Evolutionary conservation across 2,329 filamentous ascomycete species (phyloP), one percentile per base, ranked within the genome.

Genomic region (Talaromyces piceae): DNA sequence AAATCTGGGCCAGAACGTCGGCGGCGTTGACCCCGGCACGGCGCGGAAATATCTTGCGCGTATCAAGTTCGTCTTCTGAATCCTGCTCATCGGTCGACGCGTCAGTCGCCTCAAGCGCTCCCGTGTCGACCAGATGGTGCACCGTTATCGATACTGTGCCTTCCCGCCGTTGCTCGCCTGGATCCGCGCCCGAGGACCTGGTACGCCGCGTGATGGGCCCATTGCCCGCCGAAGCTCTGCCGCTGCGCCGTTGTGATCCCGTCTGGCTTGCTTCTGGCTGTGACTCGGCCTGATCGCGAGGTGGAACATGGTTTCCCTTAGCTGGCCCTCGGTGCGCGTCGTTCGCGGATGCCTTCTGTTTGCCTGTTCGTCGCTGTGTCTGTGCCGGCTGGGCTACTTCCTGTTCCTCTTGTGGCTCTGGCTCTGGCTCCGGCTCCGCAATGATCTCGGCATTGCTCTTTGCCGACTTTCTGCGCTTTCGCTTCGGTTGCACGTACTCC

Each of bases 1-100:
- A 74, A 48, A 75, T 63, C 63, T 79, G 68, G 56, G 72, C 61
- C 20, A 79, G 69, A 2, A 78, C 76, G 51, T 80, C 77, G 33
- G 75, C 75, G 1, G 71, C 69, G 49, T 77, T 79, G 51, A 78
- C 71, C 18, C 64, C 70, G n/a, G 64, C 60, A 5, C 69, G 68
- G 41, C 55, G 72, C 58, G 66, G 73, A 54, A 67, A 65, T 61
- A 69, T 69, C 41, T 67, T 59, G 58, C 59, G 54, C 3, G 63
- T 50, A 20, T 62, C 60, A 26, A 54, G 52, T 26, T 63, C 60
- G 18, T 64, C 63, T 13, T 57, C 56, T 30, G 62, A 60, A 18
- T 55, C 62, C 7, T 57, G 54, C n/a, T 50, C 45, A 43, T 55
- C 47, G 5, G 57, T 46, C 12, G 56, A 49, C 23, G 58, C 57